These are phyloP conservation scores for Corrigiola litoralis DNA, from an alignment of 179 eudicot genomes.

Conservation along the genomic window DNA sequence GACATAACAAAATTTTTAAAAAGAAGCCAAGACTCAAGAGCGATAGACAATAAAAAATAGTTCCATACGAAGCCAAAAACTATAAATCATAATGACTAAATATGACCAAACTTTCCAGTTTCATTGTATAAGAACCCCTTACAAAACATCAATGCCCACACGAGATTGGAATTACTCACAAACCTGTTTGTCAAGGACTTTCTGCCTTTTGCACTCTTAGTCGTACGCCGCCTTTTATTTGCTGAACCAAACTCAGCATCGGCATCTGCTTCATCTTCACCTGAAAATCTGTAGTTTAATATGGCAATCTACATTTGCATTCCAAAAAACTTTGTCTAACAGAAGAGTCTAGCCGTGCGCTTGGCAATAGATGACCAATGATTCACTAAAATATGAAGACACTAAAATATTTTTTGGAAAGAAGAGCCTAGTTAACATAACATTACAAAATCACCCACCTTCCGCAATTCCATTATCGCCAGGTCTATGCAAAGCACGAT, in stretches of 20 bases:
- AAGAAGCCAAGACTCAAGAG: not conserved
- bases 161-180: slow-evolving; percentile 3
- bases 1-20: not conserved
- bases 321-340: not conserved
- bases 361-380: not conserved
- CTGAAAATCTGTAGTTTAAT: slow-evolving; percentile 24
- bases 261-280: slow-evolving; percentile 73
- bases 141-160: not conserved
- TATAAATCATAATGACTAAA: no score
- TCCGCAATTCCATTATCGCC: slow-evolving; percentile 56
- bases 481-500: slow-evolving; percentile 90
- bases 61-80: no score
- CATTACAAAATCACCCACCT: slow-evolving; percentile 41
- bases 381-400: not conserved
- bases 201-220: slow-evolving; percentile 60
- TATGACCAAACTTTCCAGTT: not conserved
- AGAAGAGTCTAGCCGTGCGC: no score
- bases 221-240: slow-evolving; percentile 73
- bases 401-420: no score
- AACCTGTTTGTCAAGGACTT: slow-evolving; percentile 63
- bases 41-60: not conserved
- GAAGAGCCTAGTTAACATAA: not conserved
- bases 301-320: not conserved
- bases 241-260: slow-evolving; percentile 72
- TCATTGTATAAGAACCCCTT: not conserved